phyloP scores from a whole-genome alignment of 805 yeast genomes.

The fission yeast (Schizosaccharomyces pombe) region DNA sequence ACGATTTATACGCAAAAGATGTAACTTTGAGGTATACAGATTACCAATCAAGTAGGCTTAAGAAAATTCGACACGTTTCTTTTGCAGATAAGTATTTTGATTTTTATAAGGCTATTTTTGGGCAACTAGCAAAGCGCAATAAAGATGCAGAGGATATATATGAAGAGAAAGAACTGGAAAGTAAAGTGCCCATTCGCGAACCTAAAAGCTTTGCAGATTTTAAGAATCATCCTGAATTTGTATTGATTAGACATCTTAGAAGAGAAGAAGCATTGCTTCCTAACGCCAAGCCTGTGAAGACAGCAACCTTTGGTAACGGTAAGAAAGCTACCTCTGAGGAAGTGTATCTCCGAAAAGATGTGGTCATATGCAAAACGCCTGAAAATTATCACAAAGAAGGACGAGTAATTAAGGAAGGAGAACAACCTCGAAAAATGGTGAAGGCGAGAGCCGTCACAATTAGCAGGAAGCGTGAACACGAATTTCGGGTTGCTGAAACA shows the following conservation, averaged over 20 bases:
- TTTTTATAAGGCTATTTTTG: neutral
- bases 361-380: slow-evolving; percentile 42
- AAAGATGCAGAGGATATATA: slow-evolving; percentile 19
- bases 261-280: slow-evolving; percentile 53
- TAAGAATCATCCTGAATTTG: slow-evolving; percentile 68
- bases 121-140: neutral
- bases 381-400: slow-evolving; percentile 76
- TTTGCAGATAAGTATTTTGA: neutral
- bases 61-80: neutral
- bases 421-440: slow-evolving; percentile 32
- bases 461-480: slow-evolving; percentile 4
- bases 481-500: slow-evolving; percentile 12
- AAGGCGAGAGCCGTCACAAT: slow-evolving; percentile 16
- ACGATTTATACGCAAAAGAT: slow-evolving; percentile 41
- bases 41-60: slow-evolving; percentile 10
- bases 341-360: slow-evolving; percentile 41
- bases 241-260: slow-evolving; percentile 48
- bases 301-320: slow-evolving; percentile 19
- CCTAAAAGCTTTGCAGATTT: slow-evolving; percentile 69
- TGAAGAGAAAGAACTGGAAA: slow-evolving; percentile 38
- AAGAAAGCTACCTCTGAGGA: slow-evolving; percentile 21
- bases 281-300: slow-evolving; percentile 22
- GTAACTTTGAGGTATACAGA: slow-evolving; percentile 65
- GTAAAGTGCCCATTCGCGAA: slow-evolving; percentile 51
- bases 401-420: slow-evolving; percentile 46